Conservation (phyloP, 2,329 filamentous ascomycete genomes). For the Blastomyces parvus region DNA sequence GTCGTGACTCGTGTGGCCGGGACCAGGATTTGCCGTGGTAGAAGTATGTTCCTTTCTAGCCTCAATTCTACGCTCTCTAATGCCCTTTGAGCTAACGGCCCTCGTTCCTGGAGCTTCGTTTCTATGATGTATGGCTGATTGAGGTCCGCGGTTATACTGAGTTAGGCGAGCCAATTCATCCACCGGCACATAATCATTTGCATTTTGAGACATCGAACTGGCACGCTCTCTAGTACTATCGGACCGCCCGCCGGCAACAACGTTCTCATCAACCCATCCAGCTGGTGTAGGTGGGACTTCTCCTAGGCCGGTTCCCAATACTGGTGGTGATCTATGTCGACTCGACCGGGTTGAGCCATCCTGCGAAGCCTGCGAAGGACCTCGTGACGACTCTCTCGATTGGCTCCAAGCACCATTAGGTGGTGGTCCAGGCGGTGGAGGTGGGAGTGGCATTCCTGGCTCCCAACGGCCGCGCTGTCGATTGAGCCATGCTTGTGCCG, state of each 20-base stretch:
- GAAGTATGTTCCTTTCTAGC: conserved; percentile 48
- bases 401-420: conserved; percentile 20
- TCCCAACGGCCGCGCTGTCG: conserved; percentile 28
- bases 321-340: conserved; percentile 27
- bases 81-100: conserved; percentile 49
- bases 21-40: conserved; percentile 34
- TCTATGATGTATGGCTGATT: conserved; percentile 1
- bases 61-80: conserved; percentile 56
- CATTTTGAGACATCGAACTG: not conserved
- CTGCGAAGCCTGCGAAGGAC: conserved; percentile 1
- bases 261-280: conserved; percentile 33
- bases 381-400: conserved; percentile 1
- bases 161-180: conserved; percentile 31
- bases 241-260: not conserved
- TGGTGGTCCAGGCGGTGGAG: conserved; percentile 39
- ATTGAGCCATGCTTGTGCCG: conserved; percentile 19
- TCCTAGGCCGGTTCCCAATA: conserved; percentile 31
- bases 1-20: conserved; percentile 25
- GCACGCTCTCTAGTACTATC: conserved; percentile 1
- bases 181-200: not conserved
- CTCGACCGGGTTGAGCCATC: conserved; percentile 13
- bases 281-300: conserved; percentile 39
- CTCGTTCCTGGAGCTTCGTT: conserved; percentile 25
- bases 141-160: conserved; percentile 22
- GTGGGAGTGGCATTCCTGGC: conserved; percentile 40